Evolutionary conservation across 331 rosid species (phyloP).

Genomic region (Quercus tomentella): DNA sequence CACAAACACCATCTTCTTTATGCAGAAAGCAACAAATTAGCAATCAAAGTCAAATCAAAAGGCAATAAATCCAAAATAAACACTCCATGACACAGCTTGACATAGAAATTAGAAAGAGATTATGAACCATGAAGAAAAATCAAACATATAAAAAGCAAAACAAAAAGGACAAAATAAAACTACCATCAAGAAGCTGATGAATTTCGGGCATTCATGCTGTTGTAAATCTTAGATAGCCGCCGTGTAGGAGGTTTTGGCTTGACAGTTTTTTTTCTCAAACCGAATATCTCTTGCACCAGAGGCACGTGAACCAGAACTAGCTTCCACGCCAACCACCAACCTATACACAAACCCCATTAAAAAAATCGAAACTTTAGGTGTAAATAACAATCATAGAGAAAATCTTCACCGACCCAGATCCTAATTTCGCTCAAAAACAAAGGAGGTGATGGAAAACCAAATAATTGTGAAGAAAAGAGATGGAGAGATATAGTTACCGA

Average conservation of each 20-base stretch:
- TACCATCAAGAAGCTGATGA: conserved; percentile 43
- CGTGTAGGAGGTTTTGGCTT: conserved; percentile 60
- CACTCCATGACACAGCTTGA: neutral
- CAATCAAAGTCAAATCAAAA: neutral
- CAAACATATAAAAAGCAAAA: neutral
- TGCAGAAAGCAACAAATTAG: neutral
- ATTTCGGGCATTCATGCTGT: conserved; percentile 40
- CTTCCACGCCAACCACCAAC: conserved; percentile 95
- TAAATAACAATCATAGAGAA: neutral
- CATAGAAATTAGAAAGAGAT: neutral
- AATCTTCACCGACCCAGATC: conserved; percentile 3
- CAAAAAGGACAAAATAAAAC: neutral
- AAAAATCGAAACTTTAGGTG: neutral
- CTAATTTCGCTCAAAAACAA: neutral
- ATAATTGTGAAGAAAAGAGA: neutral
- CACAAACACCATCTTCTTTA: neutral
- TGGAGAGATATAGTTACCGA: conserved; percentile 32
- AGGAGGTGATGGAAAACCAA: neutral
- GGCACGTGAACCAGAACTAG: conserved; percentile 85
- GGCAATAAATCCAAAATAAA: neutral
- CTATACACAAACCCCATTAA: conserved; percentile 23
- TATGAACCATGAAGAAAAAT: neutral
- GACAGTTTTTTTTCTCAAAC: conserved; percentile 56
- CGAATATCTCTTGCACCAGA: conserved; percentile 80
- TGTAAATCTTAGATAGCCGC: conserved; percentile 62